Conservation (phyloP, 192 early-diverging fungal species). For the Kickxella alabastrina region DNA sequence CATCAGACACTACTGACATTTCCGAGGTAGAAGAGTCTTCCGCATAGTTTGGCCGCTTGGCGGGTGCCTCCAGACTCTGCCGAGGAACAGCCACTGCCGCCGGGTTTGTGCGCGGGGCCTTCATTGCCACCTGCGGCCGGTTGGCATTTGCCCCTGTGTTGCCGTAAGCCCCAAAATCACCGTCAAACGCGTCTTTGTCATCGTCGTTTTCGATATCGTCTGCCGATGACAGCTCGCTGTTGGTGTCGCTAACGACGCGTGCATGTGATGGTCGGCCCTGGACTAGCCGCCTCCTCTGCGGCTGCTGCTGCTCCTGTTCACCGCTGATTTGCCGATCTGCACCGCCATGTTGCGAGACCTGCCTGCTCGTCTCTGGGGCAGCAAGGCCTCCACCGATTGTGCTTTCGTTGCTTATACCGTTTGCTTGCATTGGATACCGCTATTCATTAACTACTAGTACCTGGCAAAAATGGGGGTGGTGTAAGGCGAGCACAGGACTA, state of each 20-base stretch:
- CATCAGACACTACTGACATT: constrained; percentile 29
- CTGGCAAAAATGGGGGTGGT: background rate
- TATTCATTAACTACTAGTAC: constrained; percentile 10
- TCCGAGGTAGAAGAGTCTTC: constrained; percentile 30
- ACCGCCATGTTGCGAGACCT: constrained; percentile 1
- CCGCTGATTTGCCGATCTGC: constrained; percentile 1
- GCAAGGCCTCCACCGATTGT: constrained; percentile 19
- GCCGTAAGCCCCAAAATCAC: constrained; percentile 40
- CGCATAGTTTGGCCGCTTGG: constrained; percentile 11
- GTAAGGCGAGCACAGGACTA: no score
- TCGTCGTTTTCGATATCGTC: constrained; percentile 10
- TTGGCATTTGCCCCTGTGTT: constrained; percentile 6
- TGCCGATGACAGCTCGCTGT: constrained; percentile 46
- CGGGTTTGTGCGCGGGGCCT: constrained; percentile 38
- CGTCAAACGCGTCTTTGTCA: constrained; percentile 13
- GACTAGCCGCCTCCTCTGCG: constrained; percentile 15
- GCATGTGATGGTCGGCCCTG: constrained; percentile 36
- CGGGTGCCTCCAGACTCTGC: constrained; percentile 4
- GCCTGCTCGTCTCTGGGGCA: constrained; percentile 13
- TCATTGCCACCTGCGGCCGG: constrained; percentile 42
- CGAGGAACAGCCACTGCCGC: constrained; percentile 6
- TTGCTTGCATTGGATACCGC: constrained; percentile 37
- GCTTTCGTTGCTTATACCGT: constrained; percentile 38
- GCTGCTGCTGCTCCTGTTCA: constrained; percentile 1
- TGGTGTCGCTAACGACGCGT: constrained; percentile 49